Base-by-base conservation (phyloP, 768 basidiomycete species). In the Panellus pusillus region DNA sequence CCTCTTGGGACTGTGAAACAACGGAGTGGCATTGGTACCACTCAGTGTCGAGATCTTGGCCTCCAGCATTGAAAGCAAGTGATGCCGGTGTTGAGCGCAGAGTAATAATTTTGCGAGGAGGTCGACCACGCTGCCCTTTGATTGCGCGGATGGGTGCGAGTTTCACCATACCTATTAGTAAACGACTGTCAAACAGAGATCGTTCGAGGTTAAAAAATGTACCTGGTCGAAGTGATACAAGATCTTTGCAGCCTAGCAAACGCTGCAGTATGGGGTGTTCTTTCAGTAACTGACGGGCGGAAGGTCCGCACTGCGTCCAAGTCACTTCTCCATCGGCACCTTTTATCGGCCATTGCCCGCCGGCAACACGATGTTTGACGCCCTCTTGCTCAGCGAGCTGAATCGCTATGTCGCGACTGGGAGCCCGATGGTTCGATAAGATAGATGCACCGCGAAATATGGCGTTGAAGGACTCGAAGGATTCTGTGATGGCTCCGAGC, bases 381-480 rank as follows among this genome's bases (percentile, higher is more conserved):
- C 43, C 14, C 1, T 65, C 41, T 9, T 54, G 44, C 1, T 56
- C 47, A 2, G 52, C 44, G 7, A 70, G 55, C 0, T 44, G n/a
- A 1, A 49, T n/a, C 0, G 67, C 67, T 37, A 68, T 59, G 42
- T 62, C 55, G 5, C 66, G 62, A 9, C 72, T 66, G 1, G 69
- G 68, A 1, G 67, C 65, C 13, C 55, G 63, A 36, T 66, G 70
- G 44, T 71, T 71, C 4, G 61, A 66, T 18, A 64, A 47, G 14
- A 70, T 55, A 11, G 56, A 64, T 43, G 61, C 62, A 2, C 50
- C 17, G 0, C 66, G 64, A 31, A 70, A 69, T 14, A 71, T 52
- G 9, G 57, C 62, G 51, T 71, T 70, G 44, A 55, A 71, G 45
- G 56, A 62, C 43, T 71, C 69, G 42, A 62, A 70, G 2, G 35